phyloP scores from a whole-genome alignment of 495 filamentous ascomycete genomes.

The Hypoxylon intermedium region DNA sequence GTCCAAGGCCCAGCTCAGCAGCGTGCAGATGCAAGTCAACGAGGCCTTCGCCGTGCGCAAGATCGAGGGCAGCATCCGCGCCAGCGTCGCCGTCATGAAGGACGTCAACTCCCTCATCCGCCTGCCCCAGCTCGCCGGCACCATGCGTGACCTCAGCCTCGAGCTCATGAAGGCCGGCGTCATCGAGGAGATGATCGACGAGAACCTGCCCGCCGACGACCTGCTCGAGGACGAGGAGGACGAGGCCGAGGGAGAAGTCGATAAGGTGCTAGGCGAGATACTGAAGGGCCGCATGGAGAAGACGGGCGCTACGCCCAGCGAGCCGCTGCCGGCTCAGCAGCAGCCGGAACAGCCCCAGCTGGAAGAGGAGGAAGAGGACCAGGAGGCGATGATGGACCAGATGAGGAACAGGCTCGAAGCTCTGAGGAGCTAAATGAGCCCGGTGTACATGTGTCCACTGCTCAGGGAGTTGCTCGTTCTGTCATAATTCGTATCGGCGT shows the following conservation, averaged over 20 bases:
- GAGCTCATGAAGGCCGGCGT: constrained; percentile 94
- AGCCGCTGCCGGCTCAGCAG: constrained; percentile 63
- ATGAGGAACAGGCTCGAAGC: constrained; percentile 93
- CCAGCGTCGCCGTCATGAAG: constrained; percentile 91
- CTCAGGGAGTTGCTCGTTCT: constrained; percentile 1
- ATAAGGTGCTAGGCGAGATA: constrained; percentile 90
- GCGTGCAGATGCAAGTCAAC: constrained; percentile 96
- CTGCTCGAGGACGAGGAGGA: constrained; percentile 78
- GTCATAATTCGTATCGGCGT: constrained; percentile 35
- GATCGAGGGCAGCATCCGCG: constrained; percentile 91
- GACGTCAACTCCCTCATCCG: constrained; percentile 89
- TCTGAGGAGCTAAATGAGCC: constrained; percentile 74
- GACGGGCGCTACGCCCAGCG: constrained; percentile 62
- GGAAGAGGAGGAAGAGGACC: constrained; percentile 81
- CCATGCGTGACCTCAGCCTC: constrained; percentile 86
- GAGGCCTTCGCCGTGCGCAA: constrained; percentile 95
- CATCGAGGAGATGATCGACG: constrained; percentile 96
- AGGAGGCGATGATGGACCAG: constrained; percentile 85
- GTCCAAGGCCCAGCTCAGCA: constrained; percentile 89
- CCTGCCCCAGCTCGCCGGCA: constrained; percentile 84
- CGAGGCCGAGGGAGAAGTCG: constrained; percentile 88
- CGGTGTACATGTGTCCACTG: neutral
- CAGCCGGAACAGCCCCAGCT: constrained; percentile 59
- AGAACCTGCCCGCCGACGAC: constrained; percentile 73
- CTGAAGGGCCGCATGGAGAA: constrained; percentile 80